Percentiles rank a stretch among this genome's conserved stretches.
Conservation (phyloP, 176 grass and related monocot genomes). For the Dactylis glomerata region DNA sequence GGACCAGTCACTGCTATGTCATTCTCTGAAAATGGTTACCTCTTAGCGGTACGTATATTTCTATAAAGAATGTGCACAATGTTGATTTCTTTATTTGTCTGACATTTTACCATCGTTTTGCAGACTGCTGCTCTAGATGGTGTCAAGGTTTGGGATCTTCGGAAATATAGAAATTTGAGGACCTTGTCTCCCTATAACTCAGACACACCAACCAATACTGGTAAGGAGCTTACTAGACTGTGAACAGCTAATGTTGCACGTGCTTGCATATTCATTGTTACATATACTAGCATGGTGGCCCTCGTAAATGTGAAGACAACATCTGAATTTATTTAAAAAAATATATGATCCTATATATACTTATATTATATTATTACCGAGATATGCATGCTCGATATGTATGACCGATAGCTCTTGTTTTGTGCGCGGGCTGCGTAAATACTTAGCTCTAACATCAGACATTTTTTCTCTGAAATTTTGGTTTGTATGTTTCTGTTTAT, state of each 20-base stretch:
- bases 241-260: background rate
- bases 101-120: conserved; percentile 4
- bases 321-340: too few relatives aligned
- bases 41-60: conserved; percentile 74
- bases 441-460: too few relatives aligned
- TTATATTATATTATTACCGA: too few relatives aligned
- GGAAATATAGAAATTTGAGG: conserved; percentile 72
- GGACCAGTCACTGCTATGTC: conserved; percentile 29
- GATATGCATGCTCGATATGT: too few relatives aligned
- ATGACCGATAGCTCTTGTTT: too few relatives aligned
- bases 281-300: too few relatives aligned
- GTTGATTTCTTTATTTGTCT: conserved; percentile 4
- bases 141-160: conserved; percentile 96
- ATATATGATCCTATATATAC: too few relatives aligned
- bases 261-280: background rate
- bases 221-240: conserved; percentile 35
- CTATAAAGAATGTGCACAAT: background rate
- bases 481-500: too few relatives aligned
- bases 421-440: too few relatives aligned
- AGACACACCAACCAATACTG: conserved; percentile 74
- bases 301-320: too few relatives aligned
- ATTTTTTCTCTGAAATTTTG: too few relatives aligned
- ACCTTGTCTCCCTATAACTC: conserved; percentile 80
- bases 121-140: conserved; percentile 89
- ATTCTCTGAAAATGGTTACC: conserved; percentile 98